These are phyloP conservation scores for Populus simonii DNA, from an alignment of 345 rosid genomes.

Conservation along the genomic window DNA sequence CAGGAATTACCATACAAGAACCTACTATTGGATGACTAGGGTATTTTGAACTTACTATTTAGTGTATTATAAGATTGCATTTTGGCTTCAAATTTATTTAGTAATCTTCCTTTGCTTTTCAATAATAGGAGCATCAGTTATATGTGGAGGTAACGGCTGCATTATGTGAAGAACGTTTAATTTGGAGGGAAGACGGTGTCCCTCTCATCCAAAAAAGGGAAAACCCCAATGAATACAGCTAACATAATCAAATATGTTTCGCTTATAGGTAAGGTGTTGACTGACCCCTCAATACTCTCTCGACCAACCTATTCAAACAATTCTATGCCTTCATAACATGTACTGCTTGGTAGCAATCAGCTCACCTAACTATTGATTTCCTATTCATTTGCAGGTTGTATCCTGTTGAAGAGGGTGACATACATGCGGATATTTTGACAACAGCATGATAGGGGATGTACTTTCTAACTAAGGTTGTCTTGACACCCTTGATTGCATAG, in stretches of 20 bases:
- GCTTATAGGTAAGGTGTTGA: background rate
- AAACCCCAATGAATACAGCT: conserved; percentile 40
- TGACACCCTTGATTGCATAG: background rate
- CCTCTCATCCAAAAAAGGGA: conserved; percentile 68
- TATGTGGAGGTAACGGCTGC: conserved; percentile 71
- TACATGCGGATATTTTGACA: background rate
- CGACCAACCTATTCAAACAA: background rate
- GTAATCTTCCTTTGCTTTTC: background rate
- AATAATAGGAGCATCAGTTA: conserved; percentile 64
- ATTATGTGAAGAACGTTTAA: conserved; percentile 61
- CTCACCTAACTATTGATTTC: background rate
- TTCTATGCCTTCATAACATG: background rate
- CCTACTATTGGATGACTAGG: no score
- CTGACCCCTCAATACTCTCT: background rate
- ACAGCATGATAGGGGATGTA: background rate
- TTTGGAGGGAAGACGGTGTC: conserved; percentile 84
- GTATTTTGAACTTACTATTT: no score
- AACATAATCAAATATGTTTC: background rate
- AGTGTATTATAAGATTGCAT: no score
- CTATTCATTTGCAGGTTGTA: background rate
- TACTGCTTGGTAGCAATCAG: background rate
- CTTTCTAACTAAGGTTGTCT: background rate
- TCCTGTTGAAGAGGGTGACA: background rate
- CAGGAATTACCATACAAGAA: no score
- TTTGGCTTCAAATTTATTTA: background rate